Base-by-base conservation (phyloP, 2,329 filamentous ascomycete genomes). In the Fusarium sp. region DNA sequence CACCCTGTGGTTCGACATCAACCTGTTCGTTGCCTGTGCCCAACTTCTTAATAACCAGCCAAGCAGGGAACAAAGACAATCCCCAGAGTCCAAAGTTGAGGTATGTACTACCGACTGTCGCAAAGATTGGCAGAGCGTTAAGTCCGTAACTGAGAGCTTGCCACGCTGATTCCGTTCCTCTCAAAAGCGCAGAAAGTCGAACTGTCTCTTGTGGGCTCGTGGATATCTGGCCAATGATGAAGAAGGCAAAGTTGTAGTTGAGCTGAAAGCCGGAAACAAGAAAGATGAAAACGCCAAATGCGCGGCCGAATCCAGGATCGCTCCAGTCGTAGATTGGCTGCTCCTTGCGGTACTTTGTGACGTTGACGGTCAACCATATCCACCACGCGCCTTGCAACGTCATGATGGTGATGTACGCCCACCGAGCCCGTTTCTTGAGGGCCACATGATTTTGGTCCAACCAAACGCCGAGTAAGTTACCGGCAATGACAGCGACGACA, bases 191-290 rank as follows among this genome's bases (percentile, higher is more conserved):
- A 0, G 91, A 87, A 71, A 91, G 88, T 1, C 92, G 87, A 27
- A 94, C 87, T 0, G 93, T 87, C 73, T 94, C 90, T 40, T 87
- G 86, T 33, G 91, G 86, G 12, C 85, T 85, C 3, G 84, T 82
- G 0, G 92, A 90, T 4, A 94, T 79, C 70, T 92, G 90, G 0
- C 88, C 86, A 12, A 93, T 88, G 63, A 93, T 85, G 77, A 94
- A 94, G 81, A 93, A 93, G 8, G 92, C 81, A 78, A 90, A 93
- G 73, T 93, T 86, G 79, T 94, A 94, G 76, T 93, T 93, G n/a
- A 93, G 74, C 78, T 94, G 91, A 70, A 93, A 93, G 0, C 90
- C 88, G n/a, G 88, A 83, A 2, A 91, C 89, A 76, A 92, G 85
- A 73, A 94, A 88, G 6, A 94, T 73, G 76, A 92, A 94, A 32